phyloP scores from a whole-genome alignment of 1,284 basidiomycete genomes.

The Thelephora terrestris region DNA sequence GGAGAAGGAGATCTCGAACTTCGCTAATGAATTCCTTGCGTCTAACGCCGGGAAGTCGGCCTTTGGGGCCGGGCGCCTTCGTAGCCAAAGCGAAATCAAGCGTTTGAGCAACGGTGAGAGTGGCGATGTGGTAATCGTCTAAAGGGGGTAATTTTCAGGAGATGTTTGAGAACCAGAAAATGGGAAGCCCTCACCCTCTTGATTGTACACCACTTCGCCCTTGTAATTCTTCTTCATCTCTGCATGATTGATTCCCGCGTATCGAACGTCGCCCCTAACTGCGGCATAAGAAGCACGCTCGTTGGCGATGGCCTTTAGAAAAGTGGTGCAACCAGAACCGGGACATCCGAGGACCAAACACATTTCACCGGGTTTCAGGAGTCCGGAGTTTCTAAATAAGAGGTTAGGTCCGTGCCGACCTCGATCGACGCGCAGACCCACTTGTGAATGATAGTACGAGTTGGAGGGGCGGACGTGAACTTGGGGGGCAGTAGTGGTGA shows the following conservation, averaged over 20 bases:
- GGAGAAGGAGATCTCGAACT: conserved; percentile 54
- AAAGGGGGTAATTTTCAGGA: not conserved
- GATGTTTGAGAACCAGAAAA: not conserved
- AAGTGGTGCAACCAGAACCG: conserved; percentile 74
- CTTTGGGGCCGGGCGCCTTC: conserved; percentile 60
- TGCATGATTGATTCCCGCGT: conserved; percentile 58
- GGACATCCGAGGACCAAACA: conserved; percentile 75
- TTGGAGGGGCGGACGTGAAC: conserved; percentile 32
- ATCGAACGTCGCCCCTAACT: conserved; percentile 58
- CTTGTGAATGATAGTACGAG: conserved; percentile 57
- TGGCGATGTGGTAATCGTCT: conserved; percentile 74
- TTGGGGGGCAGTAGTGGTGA: conserved; percentile 47
- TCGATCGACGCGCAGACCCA: conserved; percentile 26
- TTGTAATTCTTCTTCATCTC: conserved; percentile 62
- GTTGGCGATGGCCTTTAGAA: conserved; percentile 72
- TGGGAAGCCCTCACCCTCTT: conserved; percentile 40
- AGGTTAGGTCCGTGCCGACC: conserved; percentile 22
- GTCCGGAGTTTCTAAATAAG: conserved; percentile 56
- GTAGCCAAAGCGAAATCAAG: conserved; percentile 58
- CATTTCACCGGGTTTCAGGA: conserved; percentile 51
- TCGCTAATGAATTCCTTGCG: conserved; percentile 48
- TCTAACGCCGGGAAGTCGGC: conserved; percentile 55
- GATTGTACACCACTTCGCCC: conserved; percentile 82
- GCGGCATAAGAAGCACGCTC: conserved; percentile 50
- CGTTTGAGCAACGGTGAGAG: conserved; percentile 68